Evolutionary conservation across 352 stramenopile genomes (phyloP).

Genomic region (Phytophthora constricta): DNA sequence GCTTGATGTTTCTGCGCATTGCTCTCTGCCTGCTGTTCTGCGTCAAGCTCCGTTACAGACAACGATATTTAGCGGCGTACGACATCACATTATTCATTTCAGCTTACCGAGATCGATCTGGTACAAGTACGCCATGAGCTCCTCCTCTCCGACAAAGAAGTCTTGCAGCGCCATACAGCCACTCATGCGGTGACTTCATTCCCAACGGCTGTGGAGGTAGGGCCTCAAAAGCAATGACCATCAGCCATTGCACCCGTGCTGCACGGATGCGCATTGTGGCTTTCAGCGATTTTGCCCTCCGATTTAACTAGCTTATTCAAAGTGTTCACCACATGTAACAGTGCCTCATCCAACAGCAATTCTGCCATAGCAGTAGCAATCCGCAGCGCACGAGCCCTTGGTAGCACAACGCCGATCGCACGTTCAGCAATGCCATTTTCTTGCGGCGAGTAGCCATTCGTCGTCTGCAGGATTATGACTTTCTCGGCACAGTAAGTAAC

Average conservation of each 20-base stretch:
- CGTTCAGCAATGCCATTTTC: constrained; percentile 14
- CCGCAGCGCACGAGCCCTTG: constrained; percentile 3
- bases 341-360: constrained; percentile 5
- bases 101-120: too few relatives aligned
- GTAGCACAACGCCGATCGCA: constrained; percentile 11
- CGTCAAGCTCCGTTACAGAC: too few relatives aligned
- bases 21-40: too few relatives aligned
- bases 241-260: too few relatives aligned
- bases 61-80: too few relatives aligned
- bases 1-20: too few relatives aligned
- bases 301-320: constrained; percentile 9
- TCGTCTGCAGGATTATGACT: constrained; percentile 1
- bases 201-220: constrained; percentile 1
- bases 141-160: too few relatives aligned
- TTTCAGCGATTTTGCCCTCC: too few relatives aligned
- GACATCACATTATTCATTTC: too few relatives aligned
- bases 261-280: too few relatives aligned
- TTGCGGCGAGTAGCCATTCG: constrained; percentile 17
- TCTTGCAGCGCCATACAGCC: background rate
- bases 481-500: background rate
- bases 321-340: constrained; percentile 5
- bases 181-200: constrained; percentile 5
- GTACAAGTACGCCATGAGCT: too few relatives aligned
- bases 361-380: background rate
- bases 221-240: too few relatives aligned